Conservation (phyloP, 2,329 filamentous ascomycete genomes). For the Fusarium subtropicale region DNA sequence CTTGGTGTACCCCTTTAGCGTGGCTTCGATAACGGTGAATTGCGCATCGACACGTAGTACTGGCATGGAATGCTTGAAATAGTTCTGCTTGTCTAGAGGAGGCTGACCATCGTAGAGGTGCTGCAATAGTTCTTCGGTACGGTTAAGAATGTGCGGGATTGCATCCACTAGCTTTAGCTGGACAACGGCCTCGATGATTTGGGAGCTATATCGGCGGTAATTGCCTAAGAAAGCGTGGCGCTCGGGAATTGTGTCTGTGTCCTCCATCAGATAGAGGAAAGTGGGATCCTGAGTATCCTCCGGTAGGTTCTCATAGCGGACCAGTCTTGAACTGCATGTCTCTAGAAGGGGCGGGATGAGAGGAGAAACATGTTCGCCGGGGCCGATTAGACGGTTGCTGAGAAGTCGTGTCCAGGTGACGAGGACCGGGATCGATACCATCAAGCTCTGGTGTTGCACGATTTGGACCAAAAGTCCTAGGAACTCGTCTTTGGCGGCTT, state of each 20-base stretch:
- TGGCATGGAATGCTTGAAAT: conserved; percentile 77
- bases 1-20: conserved; percentile 87
- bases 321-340: conserved; percentile 82
- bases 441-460: conserved; percentile 85
- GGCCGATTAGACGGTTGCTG: conserved; percentile 74
- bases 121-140: conserved; percentile 78
- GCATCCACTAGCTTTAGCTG: conserved; percentile 85
- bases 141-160: conserved; percentile 84
- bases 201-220: conserved; percentile 89
- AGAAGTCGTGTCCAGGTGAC: conserved; percentile 90
- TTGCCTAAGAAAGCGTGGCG: conserved; percentile 95
- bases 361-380: conserved; percentile 68
- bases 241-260: conserved; percentile 94
- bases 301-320: conserved; percentile 88
- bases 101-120: conserved; percentile 79
- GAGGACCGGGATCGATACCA: conserved; percentile 92
- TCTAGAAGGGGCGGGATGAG: conserved; percentile 83
- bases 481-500: conserved; percentile 77
- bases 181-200: conserved; percentile 88
- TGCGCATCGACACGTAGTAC: conserved; percentile 87
- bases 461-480: conserved; percentile 83
- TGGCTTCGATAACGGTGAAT: conserved; percentile 88
- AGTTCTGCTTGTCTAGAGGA: conserved; percentile 71
- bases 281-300: conserved; percentile 84
- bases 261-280: conserved; percentile 85